Evolutionary conservation across 768 basidiomycete species (phyloP), one percentile per base, ranked within the genome.

Genomic region (Psilocybe subaeruginosa): DNA sequence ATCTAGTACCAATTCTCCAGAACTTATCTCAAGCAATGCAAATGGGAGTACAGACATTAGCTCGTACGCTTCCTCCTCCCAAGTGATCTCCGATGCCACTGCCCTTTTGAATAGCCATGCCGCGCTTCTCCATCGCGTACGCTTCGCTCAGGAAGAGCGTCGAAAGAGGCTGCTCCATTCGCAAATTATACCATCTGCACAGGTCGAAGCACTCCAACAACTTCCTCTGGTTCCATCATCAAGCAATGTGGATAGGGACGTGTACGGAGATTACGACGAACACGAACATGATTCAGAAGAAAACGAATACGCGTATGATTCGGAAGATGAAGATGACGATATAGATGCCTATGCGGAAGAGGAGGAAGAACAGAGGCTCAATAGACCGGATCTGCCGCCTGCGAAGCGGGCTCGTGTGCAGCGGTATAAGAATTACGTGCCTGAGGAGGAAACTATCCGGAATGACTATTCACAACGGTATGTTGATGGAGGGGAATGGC

Each of bases 391-490:
- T 51, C 72, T 73, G 4, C 83, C 88, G 0, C 87, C 87, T n/a
- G 82, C 86, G 5, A 95, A 95, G 71, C 85, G 86, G 3, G 90
- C 91, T 0, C 83, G 92, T 3, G 77, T 85, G 5, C 80, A 83
- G 19, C 82, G 90, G 37, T 95, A 93, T 65, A 72, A 73, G 35
- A 95, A 96, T 69, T 96, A 97, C 66, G 83, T 95, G 14, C 89
- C 92, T 1, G 93, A 95, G 63, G 97, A 99, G 71, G 97, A 99
- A 73, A 98, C 95, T 0, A 92, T 99, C 47, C 84, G 97, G 51
- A 99, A 97, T 68, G 96, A 99, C 77, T 95, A 96, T 70, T 93
- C 91, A 0, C 90, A 91, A 73, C 80, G 90, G 64, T 98, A 97
- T 73, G 94, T 96, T 35, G 89, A 93, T 67, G 84, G 91, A 2